These are phyloP conservation scores for Alisma plantagoaquatica DNA, from an alignment of 106 monocot species.

Conservation along the genomic window DNA sequence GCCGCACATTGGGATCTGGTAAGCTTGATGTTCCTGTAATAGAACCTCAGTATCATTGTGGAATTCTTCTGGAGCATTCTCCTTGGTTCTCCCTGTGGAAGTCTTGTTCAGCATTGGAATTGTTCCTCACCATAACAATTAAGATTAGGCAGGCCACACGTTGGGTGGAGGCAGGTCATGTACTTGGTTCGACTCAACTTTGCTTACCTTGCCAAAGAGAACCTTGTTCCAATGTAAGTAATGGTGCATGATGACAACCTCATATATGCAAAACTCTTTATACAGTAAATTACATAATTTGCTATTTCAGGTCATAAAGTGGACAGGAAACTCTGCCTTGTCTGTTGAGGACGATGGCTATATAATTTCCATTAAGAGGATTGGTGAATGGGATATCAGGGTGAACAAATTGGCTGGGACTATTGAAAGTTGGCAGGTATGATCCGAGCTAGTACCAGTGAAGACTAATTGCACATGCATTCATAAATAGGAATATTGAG, in stretches of 20 bases:
- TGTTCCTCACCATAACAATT: constrained; percentile 56
- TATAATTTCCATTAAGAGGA: constrained; percentile 23
- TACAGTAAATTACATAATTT: too few species aligned
- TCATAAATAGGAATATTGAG: too few species aligned
- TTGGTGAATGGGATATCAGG: constrained; percentile 48
- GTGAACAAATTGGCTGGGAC: constrained; percentile 48
- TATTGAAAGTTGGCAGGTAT: constrained; percentile 83
- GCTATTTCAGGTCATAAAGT: constrained; percentile 46
- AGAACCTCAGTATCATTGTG: constrained; percentile 42
- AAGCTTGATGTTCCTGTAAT: constrained; percentile 45
- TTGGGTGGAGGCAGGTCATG: constrained; percentile 76
- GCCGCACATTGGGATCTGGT: constrained; percentile 52
- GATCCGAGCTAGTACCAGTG: too few species aligned
- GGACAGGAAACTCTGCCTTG: constrained; percentile 13
- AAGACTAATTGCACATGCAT: too few species aligned
- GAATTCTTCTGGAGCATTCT: constrained; percentile 38
- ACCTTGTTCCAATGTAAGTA: constrained; percentile 42
- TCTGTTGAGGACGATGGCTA: constrained; percentile 30
- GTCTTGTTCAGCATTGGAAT: constrained; percentile 42
- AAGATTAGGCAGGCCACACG: constrained; percentile 41
- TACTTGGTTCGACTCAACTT: constrained; percentile 75
- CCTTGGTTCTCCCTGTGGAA: constrained; percentile 71
- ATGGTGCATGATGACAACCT: not conserved
- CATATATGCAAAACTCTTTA: not conserved
- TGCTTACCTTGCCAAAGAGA: constrained; percentile 33